Conservation (phyloP, 2,329 filamentous ascomycete species). For the Xylaria sp. region DNA sequence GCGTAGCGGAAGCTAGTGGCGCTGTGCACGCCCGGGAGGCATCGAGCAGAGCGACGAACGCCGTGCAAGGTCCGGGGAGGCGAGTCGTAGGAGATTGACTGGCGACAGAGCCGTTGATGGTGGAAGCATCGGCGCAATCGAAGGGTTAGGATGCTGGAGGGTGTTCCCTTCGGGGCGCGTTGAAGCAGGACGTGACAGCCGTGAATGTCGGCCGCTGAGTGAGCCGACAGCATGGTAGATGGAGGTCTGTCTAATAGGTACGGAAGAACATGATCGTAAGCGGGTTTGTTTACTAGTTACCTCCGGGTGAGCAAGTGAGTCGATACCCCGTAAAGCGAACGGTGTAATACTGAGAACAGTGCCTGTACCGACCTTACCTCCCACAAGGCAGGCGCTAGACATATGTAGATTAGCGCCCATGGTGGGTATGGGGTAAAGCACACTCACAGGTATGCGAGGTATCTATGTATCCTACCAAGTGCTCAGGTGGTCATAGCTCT, state of each 20-base stretch:
- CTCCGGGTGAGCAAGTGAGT: background rate
- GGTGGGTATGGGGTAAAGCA: conserved; percentile 16
- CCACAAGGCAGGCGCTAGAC: no score
- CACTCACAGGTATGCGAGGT: background rate
- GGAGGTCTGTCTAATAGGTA: background rate
- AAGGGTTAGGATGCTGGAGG: conserved; percentile 44
- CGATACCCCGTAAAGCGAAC: no score
- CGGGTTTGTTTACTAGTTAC: no score
- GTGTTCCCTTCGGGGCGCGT: conserved; percentile 43
- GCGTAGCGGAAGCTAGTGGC: conserved; percentile 21
- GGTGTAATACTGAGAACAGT: no score
- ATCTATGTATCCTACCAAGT: background rate
- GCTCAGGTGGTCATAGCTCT: conserved; percentile 10
- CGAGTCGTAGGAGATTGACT: background rate
- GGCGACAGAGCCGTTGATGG: conserved; percentile 3
- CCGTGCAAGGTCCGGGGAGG: background rate
- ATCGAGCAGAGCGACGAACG: background rate
- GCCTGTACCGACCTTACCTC: no score
- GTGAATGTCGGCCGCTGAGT: conserved; percentile 40
- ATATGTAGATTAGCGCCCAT: background rate
- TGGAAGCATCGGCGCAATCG: conserved; percentile 43
- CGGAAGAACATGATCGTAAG: conserved; percentile 4
- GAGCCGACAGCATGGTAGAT: conserved; percentile 41
- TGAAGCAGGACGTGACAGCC: conserved; percentile 43
- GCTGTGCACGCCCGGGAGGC: background rate